Percentiles rank a stretch among this genome's conserved stretches.
Evolutionary conservation across 495 filamentous ascomycete species (phyloP).

Genomic region (Daldinia grandis): DNA sequence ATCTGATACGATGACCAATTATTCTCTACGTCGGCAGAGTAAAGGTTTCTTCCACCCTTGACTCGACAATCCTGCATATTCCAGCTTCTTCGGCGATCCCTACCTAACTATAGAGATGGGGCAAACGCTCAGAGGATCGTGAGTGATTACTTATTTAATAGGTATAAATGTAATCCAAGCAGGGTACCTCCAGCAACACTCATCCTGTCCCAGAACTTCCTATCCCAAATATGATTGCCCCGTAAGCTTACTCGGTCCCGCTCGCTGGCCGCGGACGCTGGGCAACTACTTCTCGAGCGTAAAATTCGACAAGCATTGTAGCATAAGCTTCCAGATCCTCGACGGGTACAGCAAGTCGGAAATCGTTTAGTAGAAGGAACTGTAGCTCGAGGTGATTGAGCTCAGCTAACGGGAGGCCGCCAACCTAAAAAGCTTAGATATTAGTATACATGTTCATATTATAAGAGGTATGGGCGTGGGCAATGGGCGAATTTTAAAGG

Average conservation of each 20-base stretch:
- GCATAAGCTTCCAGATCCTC: conserved; percentile 97
- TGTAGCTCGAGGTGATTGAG: conserved; percentile 97
- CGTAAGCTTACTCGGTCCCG: conserved; percentile 23
- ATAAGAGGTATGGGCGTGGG: neutral
- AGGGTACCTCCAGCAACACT: neutral
- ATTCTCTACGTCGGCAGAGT: conserved; percentile 3
- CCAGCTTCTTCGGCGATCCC: neutral
- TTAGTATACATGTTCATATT: conserved; percentile 12
- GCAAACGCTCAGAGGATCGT: conserved; percentile 8
- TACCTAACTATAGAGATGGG: conserved; percentile 10
- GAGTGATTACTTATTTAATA: conserved; percentile 18
- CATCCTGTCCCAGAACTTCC: conserved; percentile 11
- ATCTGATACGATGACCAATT: conserved; percentile 27
- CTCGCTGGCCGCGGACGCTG: conserved; percentile 51
- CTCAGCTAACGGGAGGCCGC: conserved; percentile 93
- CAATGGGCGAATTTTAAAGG: neutral
- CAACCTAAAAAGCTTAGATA: conserved; percentile 68
- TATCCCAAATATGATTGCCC: conserved; percentile 27
- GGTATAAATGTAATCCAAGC: conserved; percentile 16
- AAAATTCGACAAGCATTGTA: conserved; percentile 99
- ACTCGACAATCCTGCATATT: conserved; percentile 18
- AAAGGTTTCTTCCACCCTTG: conserved; percentile 28
- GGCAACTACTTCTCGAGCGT: conserved; percentile 86
- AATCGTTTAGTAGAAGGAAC: conserved; percentile 96
- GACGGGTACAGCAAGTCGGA: conserved; percentile 90